Base-by-base conservation (phyloP, 371 early-diverging fungal species). In the Apophysomyces trapeziformis region DNA sequence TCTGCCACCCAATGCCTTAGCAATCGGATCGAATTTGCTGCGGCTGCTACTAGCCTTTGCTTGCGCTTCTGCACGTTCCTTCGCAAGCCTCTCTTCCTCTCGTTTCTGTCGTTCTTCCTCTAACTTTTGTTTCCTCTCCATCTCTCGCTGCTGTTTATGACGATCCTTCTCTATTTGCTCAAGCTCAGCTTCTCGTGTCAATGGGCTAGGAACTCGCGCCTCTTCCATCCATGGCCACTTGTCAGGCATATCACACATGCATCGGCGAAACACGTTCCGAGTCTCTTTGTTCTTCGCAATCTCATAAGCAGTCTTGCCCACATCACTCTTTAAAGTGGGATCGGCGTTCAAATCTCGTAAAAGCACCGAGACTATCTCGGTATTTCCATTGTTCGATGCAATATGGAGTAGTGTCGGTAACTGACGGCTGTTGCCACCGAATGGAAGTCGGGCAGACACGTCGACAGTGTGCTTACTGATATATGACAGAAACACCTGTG, bases 261-360 rank as follows among this genome's bases (percentile, higher is more conserved):
- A 90, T 16, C 93, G 78, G 37, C 92, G 79, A 73, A 96, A 96
- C 0, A 85, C 89, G 70, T 95, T 93, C 9, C 95, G 81, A 0
- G 90, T 89, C 14, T 84, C 82, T 63, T 93, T 92, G 72, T 89
- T 86, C 47, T 82, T 86, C 8, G 93, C 85, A 6, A 95, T 78
- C 43, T 95, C 93, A 68, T 95, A 97, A 0, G 97, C 90, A 8
- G 90, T 90, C 61, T 85, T 83, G 16, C 89, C 87, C 7, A 77
- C 78, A 5, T 81, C 72, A 39, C 79, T 85, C 13, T 86, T 78
- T 4, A 90, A 70, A 0, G 95, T 94, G 0, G 96, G 96, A 66
- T 96, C 92, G 0, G 90, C 95, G 18, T 72, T 44, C 50, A 91
- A 89, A n/a, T 83, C 71, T 7, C 86, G 83, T 43, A 97, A 74